Base-by-base conservation (phyloP, 371 early-diverging fungal genomes). In the Mucor velutinosus region DNA sequence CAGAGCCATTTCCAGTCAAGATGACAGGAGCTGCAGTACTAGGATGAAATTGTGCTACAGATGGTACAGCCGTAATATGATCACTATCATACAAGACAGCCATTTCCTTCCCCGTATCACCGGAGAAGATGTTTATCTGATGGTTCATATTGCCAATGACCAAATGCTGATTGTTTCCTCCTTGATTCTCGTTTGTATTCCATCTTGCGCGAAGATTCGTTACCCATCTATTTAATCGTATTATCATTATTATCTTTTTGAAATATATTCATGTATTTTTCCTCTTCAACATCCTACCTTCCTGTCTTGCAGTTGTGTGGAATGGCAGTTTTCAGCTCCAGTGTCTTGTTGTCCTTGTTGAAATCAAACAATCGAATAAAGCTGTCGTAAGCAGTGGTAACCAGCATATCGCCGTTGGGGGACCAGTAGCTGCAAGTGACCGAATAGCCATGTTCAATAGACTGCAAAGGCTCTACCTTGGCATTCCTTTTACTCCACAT, bases 401-500 rank as follows among this genome's bases (percentile, higher is more conserved):
- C 75, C 11, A 88, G 17, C 29, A 74, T 59, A 39, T 74, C 70
- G 23, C 93, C 93, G 32, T 77, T 78, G 1, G 92, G 92, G 35
- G 88, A 87, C 89, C 90, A 93, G 75, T 83, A 89, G 7, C 88
- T 89, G 30, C 87, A 81, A 1, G 92, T 91, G 5, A 90, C 91
- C 14, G 90, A 78, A 57, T 85, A 82, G 3, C 82, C 73, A 67
- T 90, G 89, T 2, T 80, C 73, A 29, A 86, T 72, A 19, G 75
- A 65, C 15, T 80, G 74, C 21, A 89, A 30, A 5, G 83, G 78
- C 7, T 72, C 51, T 29, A 79, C 79, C 4, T 64, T 69, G 21
- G 56, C 68, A 7, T 8, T 6, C 2, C 17, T 41, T 12, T 62
- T 55, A 4, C 27, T 62, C 72, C 87, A 76, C 45, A 83, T 86